Conservation (phyloP, 768 basidiomycete genomes). For the Thelephora ganbajun region DNA sequence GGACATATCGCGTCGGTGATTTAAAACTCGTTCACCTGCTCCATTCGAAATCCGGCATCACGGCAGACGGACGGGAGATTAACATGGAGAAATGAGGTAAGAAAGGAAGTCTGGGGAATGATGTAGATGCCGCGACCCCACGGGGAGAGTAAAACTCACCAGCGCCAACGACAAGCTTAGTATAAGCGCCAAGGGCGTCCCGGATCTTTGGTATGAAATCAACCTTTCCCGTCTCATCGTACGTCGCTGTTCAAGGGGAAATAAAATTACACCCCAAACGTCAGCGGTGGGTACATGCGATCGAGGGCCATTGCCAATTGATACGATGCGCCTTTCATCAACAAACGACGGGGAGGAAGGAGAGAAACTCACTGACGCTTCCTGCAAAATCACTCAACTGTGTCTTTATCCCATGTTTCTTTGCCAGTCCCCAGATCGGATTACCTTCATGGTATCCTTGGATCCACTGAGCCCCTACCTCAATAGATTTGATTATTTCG, state of each 20-base stretch:
- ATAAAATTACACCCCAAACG: background rate
- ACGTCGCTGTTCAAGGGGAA: conserved; percentile 33
- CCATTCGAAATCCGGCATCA: background rate
- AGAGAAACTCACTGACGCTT: conserved; percentile 12
- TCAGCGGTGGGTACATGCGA: conserved; percentile 3
- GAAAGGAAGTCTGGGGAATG: too few relatives aligned
- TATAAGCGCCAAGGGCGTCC: conserved; percentile 23
- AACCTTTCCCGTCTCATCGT: conserved; percentile 30
- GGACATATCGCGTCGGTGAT: conserved; percentile 31
- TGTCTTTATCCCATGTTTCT: conserved; percentile 33
- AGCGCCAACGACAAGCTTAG: conserved; percentile 23
- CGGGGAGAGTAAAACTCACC: conserved; percentile 11
- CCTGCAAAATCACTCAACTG: conserved; percentile 21
- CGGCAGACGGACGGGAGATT: background rate
- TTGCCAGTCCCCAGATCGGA: conserved; percentile 38
- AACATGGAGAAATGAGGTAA: too few relatives aligned
- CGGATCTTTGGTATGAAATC: conserved; percentile 33
- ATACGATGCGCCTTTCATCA: background rate
- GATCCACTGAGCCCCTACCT: conserved; percentile 19
- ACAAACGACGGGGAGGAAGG: background rate
- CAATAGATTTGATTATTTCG: conserved; percentile 28
- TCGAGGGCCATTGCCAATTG: too few relatives aligned
- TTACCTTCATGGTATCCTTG: conserved; percentile 29
- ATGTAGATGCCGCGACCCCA: background rate
- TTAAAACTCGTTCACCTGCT: conserved; percentile 18